A percentile compares a stretch with the other conserved stretches of the same genome.
phyloP scores from a whole-genome alignment of 2,329 filamentous ascomycete species.

The Torrubiellomyces zombiae region DNA sequence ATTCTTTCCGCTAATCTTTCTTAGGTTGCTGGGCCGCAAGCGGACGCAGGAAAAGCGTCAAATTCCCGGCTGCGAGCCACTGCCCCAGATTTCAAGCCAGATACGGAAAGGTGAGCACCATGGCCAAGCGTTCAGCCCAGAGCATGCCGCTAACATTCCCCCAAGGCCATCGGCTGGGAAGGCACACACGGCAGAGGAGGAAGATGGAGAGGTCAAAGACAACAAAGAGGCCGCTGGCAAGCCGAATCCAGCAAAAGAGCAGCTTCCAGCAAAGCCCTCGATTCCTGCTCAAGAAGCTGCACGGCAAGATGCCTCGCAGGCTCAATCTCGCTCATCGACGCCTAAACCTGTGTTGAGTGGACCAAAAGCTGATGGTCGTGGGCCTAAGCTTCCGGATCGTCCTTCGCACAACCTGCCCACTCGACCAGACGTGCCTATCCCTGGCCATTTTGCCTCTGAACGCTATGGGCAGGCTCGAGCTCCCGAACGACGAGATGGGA shows the following conservation, averaged over 20 bases:
- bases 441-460: constrained; percentile 28
- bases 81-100: constrained; percentile 49
- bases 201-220: constrained; percentile 61
- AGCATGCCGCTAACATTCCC: too few relatives aligned
- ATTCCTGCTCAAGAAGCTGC: constrained; percentile 10
- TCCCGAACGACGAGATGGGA: constrained; percentile 22
- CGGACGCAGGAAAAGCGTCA: constrained; percentile 13
- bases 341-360: constrained; percentile 10
- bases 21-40: constrained; percentile 13
- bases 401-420: constrained; percentile 31
- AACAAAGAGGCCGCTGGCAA: constrained; percentile 17
- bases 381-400: constrained; percentile 20
- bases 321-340: constrained; percentile 11
- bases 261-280: constrained; percentile 16
- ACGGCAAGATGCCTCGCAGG: constrained; percentile 10
- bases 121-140: too few relatives aligned
- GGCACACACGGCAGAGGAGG: constrained; percentile 30
- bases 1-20: too few relatives aligned
- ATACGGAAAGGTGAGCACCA: constrained; percentile 18
- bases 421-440: constrained; percentile 40
- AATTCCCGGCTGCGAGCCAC: constrained; percentile 34
- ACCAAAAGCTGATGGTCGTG: constrained; percentile 12
- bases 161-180: constrained; percentile 7
- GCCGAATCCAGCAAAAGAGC: constrained; percentile 12
- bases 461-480: constrained; percentile 24